Evolutionary conservation across 192 early-diverging fungal genomes (phyloP), one percentile per base, ranked within the genome.

Genomic region (Coemansia sp.): DNA sequence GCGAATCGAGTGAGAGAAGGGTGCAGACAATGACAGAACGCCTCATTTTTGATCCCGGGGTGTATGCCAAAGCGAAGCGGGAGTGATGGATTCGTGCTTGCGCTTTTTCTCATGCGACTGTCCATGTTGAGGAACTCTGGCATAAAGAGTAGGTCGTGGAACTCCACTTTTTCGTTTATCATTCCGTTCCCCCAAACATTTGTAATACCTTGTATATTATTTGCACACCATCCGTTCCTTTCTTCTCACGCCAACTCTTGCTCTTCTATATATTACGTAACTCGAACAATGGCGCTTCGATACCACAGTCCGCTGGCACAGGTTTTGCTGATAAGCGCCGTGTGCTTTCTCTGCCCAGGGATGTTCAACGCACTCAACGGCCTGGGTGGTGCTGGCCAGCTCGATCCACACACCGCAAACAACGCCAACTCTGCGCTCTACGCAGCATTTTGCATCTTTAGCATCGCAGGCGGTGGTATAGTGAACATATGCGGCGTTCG

Each of bases 401-500:
- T 88, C 25, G 79, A 80, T 63, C 76, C 85, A 8, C 77, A 68
- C 11, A 87, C 86, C 27, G 84, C 86, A 25, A 86, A 88, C 72
- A 85, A 92, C 39, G 91, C 89, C 70, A 89, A 90, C 72, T 86
- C 90, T 31, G 89, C 92, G 29, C 83, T 93, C 10, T 90, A 91
- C 64, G 79, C 88, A 12, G 86, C 89, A 57, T 93, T 94, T 47
- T 86, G 88, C 56, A 68, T 92, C 24, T 91, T 88, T 68, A 89
- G 90, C 67, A 81, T 94, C 7, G 69, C 91, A 12, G 90, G 90
- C 42, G 91, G 90, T 62, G 89, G 87, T n/a, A 81, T 93, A 22
- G 89, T 92, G 64, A 94, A 94, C 71, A 87, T 93, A 31, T 77
- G 89, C 32, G 93, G 93, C 35, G 88, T 89, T 17, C 84, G 88